These are phyloP conservation scores for Chrysosporium queenslandicum DNA, from an alignment of 2,329 filamentous ascomycete genomes.

Conservation along the genomic window DNA sequence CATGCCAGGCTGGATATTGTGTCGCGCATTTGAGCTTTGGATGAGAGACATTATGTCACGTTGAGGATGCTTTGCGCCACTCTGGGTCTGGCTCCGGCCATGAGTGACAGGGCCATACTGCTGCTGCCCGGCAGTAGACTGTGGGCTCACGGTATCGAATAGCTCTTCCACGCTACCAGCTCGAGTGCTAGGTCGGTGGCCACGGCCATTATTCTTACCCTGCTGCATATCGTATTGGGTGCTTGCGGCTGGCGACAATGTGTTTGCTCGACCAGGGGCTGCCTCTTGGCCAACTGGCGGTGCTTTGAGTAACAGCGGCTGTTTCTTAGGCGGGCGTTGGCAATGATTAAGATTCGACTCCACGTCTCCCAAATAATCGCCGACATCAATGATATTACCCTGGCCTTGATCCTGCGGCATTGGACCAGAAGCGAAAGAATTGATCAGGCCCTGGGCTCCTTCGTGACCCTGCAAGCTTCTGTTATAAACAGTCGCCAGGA, in stretches of 20 bases:
- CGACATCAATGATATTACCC: constrained; percentile 53
- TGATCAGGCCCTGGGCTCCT: constrained; percentile 64
- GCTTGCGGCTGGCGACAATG: constrained; percentile 30
- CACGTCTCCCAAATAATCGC: constrained; percentile 38
- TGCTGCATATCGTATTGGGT: constrained; percentile 15
- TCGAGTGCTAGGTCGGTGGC: constrained; percentile 3
- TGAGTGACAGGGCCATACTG: constrained; percentile 11
- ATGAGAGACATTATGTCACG: constrained; percentile 43
- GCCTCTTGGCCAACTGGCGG: constrained; percentile 25
- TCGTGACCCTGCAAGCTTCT: constrained; percentile 81
- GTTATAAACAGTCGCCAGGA: constrained; percentile 92
- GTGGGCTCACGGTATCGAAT: constrained; percentile 32
- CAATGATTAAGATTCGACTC: constrained; percentile 16
- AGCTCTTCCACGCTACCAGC: constrained; percentile 36
- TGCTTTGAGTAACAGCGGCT: constrained; percentile 40
- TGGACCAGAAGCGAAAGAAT: constrained; percentile 68
- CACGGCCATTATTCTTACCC: background rate
- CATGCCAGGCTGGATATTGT: constrained; percentile 30
- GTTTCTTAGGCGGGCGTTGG: constrained; percentile 38
- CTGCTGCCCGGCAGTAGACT: constrained; percentile 11
- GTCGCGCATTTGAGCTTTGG: constrained; percentile 39
- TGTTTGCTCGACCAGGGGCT: constrained; percentile 25
- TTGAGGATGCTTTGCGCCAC: constrained; percentile 23
- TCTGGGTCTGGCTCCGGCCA: constrained; percentile 16
- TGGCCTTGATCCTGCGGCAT: constrained; percentile 52